Conservation (phyloP, 495 filamentous ascomycete species). For the Penicillium ucsense region DNA sequence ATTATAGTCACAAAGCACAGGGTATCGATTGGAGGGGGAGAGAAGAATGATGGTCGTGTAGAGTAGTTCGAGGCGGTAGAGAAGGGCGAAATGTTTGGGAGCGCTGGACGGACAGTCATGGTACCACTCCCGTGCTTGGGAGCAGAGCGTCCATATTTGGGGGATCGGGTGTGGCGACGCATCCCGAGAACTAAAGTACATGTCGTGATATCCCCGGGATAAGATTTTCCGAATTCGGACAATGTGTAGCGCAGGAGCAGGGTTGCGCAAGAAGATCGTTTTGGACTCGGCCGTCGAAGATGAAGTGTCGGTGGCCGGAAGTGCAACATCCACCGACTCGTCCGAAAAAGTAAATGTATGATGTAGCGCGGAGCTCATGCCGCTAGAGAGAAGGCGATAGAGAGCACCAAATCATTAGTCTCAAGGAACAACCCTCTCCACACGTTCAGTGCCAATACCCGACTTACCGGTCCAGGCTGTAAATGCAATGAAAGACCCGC, state of each 20-base stretch:
- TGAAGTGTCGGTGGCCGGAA: conserved; percentile 34
- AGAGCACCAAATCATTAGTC: background rate
- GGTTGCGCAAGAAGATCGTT: conserved; percentile 40
- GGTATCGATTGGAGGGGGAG: conserved; percentile 60
- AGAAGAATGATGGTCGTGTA: conserved; percentile 80
- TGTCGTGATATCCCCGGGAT: conserved; percentile 72
- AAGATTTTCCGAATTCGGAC: conserved; percentile 69
- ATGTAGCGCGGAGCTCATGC: conserved; percentile 69
- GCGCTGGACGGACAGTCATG: conserved; percentile 49
- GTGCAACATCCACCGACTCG: conserved; percentile 63
- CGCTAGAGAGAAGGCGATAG: conserved; percentile 35
- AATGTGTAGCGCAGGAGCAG: conserved; percentile 47
- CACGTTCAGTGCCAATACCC: too few species aligned
- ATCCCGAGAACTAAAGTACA: conserved; percentile 63
- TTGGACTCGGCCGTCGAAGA: conserved; percentile 24
- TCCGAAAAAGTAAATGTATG: conserved; percentile 87
- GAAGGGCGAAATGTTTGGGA: conserved; percentile 48
- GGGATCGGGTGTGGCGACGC: conserved; percentile 48
- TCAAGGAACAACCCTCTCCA: too few species aligned
- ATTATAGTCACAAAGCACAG: conserved; percentile 53
- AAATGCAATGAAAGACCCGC: conserved; percentile 76
- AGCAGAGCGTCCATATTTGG: conserved; percentile 54
- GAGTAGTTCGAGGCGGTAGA: conserved; percentile 71
- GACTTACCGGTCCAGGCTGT: conserved; percentile 70
- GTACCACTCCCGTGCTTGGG: conserved; percentile 57